A percentile compares a stretch with the other conserved stretches of the same genome.
Evolutionary conservation across 176 grass and related monocot species (phyloP).

Genomic region (Coix lacrymajobi): DNA sequence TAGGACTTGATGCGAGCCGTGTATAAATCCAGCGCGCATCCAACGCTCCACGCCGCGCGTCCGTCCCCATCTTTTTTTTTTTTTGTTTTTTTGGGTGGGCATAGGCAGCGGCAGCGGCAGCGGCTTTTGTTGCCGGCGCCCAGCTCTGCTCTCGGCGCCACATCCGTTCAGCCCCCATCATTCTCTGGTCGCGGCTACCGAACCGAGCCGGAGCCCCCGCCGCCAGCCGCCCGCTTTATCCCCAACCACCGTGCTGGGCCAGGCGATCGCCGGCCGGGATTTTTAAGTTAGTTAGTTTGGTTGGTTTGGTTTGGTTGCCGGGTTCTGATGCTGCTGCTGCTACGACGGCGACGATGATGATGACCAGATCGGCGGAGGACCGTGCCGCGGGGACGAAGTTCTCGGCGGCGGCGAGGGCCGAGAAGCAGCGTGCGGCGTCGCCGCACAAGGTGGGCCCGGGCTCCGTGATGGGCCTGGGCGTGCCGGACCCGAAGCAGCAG

Average conservation of each 20-base stretch:
- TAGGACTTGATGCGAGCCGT: not conserved
- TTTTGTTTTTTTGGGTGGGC: not conserved
- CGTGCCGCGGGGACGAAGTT: slow-evolving; percentile 8
- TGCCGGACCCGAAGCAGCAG: not conserved
- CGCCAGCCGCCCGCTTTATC: not conserved
- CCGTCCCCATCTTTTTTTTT: not conserved
- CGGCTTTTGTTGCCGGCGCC: slow-evolving; percentile 6
- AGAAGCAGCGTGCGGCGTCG: not conserved
- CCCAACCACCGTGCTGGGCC: slow-evolving; percentile 22
- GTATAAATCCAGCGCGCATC: not conserved
- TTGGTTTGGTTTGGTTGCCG: not conserved
- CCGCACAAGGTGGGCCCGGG: not conserved
- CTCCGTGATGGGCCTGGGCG: slow-evolving; percentile 1
- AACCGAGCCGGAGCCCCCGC: slow-evolving; percentile 1
- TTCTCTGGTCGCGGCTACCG: not conserved
- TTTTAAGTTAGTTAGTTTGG: not conserved
- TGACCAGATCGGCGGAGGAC: slow-evolving; percentile 69
- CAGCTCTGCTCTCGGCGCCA: not conserved
- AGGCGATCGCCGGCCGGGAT: too few relatives aligned
- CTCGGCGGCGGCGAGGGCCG: not conserved
- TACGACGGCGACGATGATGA: slow-evolving; percentile 32
- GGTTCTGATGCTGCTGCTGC: not conserved
- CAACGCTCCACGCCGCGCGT: not conserved
- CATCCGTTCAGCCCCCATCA: not conserved
- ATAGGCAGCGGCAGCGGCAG: not conserved